These are phyloP conservation scores for Misopates orontium DNA, from an alignment of 257 asterid species.

Conservation along the genomic window DNA sequence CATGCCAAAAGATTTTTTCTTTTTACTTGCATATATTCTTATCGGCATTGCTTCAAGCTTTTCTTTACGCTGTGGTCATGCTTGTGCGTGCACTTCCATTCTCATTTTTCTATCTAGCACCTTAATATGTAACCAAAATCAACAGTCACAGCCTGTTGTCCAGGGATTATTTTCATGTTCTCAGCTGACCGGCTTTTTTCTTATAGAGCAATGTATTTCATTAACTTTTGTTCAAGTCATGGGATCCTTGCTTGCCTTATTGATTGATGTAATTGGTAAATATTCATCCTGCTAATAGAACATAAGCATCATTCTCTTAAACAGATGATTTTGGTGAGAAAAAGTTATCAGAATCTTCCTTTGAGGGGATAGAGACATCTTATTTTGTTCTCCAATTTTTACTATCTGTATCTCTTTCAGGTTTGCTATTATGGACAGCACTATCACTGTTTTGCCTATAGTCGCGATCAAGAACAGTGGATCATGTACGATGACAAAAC, in stretches of 20 bases:
- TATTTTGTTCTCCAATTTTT: too few species aligned
- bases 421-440: constrained; percentile 89
- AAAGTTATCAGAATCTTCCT: neutral
- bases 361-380: neutral
- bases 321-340: neutral
- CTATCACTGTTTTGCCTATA: constrained; percentile 92
- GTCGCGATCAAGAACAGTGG: constrained; percentile 74
- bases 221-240: neutral
- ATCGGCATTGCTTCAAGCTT: neutral
- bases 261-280: neutral
- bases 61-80: neutral
- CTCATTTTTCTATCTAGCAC: constrained; percentile 12
- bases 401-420: constrained; percentile 21
- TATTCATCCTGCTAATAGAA: constrained; percentile 1
- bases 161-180: neutral
- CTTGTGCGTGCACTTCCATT: neutral
- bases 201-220: neutral
- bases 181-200: neutral
- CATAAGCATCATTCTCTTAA: neutral
- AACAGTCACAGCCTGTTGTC: neutral
- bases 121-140: constrained; percentile 1
- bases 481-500: constrained; percentile 92
- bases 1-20: neutral
- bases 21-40: too few species aligned
- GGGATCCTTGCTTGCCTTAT: neutral